These are phyloP conservation scores for Apiotrichum sp. DNA, from an alignment of 1,284 basidiomycete genomes.

Conservation along the genomic window DNA sequence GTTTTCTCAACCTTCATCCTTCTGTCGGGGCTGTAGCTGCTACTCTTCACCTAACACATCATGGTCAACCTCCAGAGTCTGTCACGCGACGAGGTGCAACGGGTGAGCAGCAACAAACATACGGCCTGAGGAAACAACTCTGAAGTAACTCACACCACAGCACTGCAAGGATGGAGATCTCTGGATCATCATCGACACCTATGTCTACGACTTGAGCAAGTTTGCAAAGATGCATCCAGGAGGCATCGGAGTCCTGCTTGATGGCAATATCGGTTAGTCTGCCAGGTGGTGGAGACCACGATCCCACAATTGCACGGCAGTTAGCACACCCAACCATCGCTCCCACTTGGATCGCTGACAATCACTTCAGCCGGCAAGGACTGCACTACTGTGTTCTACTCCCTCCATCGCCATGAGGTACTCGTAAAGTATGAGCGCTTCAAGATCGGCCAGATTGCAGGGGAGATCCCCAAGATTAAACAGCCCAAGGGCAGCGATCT, in stretches of 20 bases:
- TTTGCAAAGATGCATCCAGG: conserved; percentile 78
- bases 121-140: too few relatives aligned
- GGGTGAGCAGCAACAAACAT: too few relatives aligned
- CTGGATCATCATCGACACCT: conserved; percentile 76
- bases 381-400: conserved; percentile 77
- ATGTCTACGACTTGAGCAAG: conserved; percentile 71
- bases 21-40: too few relatives aligned
- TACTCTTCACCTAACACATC: too few relatives aligned
- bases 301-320: too few relatives aligned
- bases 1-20: too few relatives aligned
- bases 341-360: background rate
- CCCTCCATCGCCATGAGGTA: conserved; percentile 72
- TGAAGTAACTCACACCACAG: conserved; percentile 42
- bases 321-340: background rate
- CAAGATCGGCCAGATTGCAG: conserved; percentile 63
- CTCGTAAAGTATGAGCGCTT: conserved; percentile 67
- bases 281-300: too few relatives aligned
- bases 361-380: conserved; percentile 61
- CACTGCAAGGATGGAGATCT: conserved; percentile 70
- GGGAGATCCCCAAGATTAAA: conserved; percentile 57
- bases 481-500: conserved; percentile 54
- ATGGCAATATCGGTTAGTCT: conserved; percentile 62
- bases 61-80: too few relatives aligned
- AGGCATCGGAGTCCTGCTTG: conserved; percentile 68
- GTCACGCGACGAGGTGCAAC: too few relatives aligned